Percentiles rank a stretch among this genome's conserved stretches.
Evolutionary conservation across 2,329 filamentous ascomycete species (phyloP).

Genomic region (Xylariaceae sp.): DNA sequence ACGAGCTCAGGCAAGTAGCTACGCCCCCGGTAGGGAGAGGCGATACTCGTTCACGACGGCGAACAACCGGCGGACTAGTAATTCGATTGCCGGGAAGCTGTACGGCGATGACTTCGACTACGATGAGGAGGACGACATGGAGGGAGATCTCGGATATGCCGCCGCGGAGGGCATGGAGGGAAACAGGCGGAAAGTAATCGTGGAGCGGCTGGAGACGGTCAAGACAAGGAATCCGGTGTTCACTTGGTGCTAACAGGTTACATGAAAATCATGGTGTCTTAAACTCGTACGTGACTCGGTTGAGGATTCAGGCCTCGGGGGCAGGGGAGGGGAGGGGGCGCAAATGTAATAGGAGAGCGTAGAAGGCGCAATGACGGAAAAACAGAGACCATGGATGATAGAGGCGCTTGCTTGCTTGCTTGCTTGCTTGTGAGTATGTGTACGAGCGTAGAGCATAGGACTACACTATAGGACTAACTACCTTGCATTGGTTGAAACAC

Average conservation of each 20-base stretch:
- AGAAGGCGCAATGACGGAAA: no score
- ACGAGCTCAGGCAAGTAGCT: slow-evolving; percentile 46
- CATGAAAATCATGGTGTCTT: no score
- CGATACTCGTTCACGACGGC: slow-evolving; percentile 58
- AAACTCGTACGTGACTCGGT: no score
- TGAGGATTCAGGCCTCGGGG: no score
- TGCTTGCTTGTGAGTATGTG: no score
- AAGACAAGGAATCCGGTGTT: slow-evolving; percentile 96
- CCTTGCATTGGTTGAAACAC: no score
- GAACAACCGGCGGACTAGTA: slow-evolving; percentile 48
- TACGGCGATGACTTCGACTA: slow-evolving; percentile 41
- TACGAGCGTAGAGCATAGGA: no score
- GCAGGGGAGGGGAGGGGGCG: no score
- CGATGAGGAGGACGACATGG: slow-evolving; percentile 62
- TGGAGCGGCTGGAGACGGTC: slow-evolving; percentile 92
- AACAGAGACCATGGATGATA: no score
- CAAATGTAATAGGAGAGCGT: no score
- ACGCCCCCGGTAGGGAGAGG: slow-evolving; percentile 52
- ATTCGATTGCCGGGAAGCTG: slow-evolving; percentile 56
- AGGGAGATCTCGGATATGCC: slow-evolving; percentile 92
- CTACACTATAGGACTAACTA: no score
- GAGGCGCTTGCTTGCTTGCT: no score
- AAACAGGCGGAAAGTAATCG: slow-evolving; percentile 90
- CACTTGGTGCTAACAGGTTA: slow-evolving; percentile 77
- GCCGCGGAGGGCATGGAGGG: slow-evolving; percentile 94